Conservation (phyloP, 2,329 filamentous ascomycete genomes). For the Arthroderma uncinatum region DNA sequence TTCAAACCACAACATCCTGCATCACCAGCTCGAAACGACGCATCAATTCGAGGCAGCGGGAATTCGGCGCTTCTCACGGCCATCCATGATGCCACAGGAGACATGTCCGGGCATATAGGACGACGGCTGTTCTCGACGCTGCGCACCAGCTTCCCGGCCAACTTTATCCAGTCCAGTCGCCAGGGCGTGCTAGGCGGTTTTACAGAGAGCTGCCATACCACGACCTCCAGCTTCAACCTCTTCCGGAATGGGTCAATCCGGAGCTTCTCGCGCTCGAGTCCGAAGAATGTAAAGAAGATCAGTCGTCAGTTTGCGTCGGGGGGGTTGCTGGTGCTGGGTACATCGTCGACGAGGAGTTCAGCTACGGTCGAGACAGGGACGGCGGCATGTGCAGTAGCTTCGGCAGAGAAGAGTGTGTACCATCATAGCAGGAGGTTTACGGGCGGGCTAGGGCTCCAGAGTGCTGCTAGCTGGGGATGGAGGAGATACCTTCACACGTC, state of each 20-base stretch:
- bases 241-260: conserved; percentile 6
- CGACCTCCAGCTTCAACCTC: not conserved
- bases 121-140: conserved; percentile 38
- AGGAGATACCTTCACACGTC: conserved; percentile 26
- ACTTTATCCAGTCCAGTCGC: not conserved
- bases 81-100: conserved; percentile 36
- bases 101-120: conserved; percentile 39
- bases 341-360: conserved; percentile 20
- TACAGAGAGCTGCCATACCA: conserved; percentile 1
- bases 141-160: conserved; percentile 19
- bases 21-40: too few relatives aligned
- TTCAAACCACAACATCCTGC: not conserved
- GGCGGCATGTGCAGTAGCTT: conserved; percentile 21
- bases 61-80: conserved; percentile 4
- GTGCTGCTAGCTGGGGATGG: conserved; percentile 18
- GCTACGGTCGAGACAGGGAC: conserved; percentile 25
- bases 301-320: conserved; percentile 46
- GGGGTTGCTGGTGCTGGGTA: conserved; percentile 43
- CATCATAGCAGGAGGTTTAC: conserved; percentile 17
- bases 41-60: not conserved
- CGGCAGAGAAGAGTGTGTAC: conserved; percentile 23
- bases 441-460: conserved; percentile 16
- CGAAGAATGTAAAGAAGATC: conserved; percentile 29
- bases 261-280: conserved; percentile 17
- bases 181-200: not conserved